A percentile compares a stretch with the other conserved stretches of the same genome.
Evolutionary conservation across 1,284 basidiomycete species (phyloP).

Genomic region (Ganoderma lucidum): DNA sequence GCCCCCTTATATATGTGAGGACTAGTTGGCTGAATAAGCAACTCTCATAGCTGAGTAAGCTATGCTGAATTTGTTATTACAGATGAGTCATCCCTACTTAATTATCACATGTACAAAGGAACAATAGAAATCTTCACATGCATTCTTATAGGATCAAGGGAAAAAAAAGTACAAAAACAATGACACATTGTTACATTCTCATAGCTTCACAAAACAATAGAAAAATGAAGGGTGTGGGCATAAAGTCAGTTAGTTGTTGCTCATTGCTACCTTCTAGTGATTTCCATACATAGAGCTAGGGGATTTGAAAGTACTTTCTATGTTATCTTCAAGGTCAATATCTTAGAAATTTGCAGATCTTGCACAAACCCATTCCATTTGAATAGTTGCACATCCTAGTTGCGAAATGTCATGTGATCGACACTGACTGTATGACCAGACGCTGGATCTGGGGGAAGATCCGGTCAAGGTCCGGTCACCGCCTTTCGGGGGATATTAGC

Average conservation of each 20-base stretch:
- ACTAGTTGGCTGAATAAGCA: slow-evolving; percentile 1
- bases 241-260: too few relatives aligned
- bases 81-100: neutral
- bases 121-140: neutral
- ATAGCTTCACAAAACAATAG: neutral
- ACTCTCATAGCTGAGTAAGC: slow-evolving; percentile 6
- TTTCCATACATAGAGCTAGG: too few relatives aligned
- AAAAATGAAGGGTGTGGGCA: too few relatives aligned
- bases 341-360: too few relatives aligned
- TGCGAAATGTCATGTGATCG: too few relatives aligned
- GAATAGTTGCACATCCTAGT: too few relatives aligned
- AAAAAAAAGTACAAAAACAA: too few relatives aligned
- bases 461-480: slow-evolving; percentile 1
- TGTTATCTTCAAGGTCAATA: too few relatives aligned
- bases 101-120: neutral
- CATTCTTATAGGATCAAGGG: too few relatives aligned
- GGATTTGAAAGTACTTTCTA: too few relatives aligned
- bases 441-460: neutral
- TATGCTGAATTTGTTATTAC: neutral
- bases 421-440: neutral
- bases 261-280: too few relatives aligned
- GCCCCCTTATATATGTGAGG: neutral
- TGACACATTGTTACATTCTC: neutral
- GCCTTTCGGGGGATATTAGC: slow-evolving; percentile 13
- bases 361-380: too few relatives aligned